phyloP scores from a whole-genome alignment of 176 grass and related monocot genomes.

The Stipa capillata region DNA sequence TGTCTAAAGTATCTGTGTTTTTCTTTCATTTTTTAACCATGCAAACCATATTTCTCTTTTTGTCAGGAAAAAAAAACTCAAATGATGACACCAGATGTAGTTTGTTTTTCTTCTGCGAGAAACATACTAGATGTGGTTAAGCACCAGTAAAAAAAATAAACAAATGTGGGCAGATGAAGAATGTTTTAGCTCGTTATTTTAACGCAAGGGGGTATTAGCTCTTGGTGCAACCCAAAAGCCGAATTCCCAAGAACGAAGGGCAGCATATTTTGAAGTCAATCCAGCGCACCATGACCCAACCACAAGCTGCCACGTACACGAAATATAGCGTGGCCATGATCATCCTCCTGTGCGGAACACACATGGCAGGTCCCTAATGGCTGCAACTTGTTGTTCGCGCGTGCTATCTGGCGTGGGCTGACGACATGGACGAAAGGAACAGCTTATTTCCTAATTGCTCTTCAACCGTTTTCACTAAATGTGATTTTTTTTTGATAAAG shows the following conservation, averaged over 20 bases:
- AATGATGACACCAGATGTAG: too few relatives aligned
- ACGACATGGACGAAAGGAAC: slow-evolving; percentile 13
- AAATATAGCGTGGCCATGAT: background rate
- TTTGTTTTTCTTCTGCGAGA: too few relatives aligned
- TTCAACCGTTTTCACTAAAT: too few relatives aligned
- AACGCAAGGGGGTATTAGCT: background rate
- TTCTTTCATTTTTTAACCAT: too few relatives aligned
- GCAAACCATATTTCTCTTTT: too few relatives aligned
- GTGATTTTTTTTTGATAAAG: too few relatives aligned
- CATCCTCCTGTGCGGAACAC: background rate
- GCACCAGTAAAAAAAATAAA: too few relatives aligned
- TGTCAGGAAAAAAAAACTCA: too few relatives aligned
- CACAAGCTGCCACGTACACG: background rate
- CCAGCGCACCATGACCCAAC: slow-evolving; percentile 1
- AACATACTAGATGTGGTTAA: too few relatives aligned
- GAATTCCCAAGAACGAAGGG: slow-evolving; percentile 5
- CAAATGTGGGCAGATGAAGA: too few relatives aligned
- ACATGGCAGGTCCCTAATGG: slow-evolving; percentile 16
- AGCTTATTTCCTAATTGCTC: too few relatives aligned
- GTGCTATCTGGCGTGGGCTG: slow-evolving; percentile 28
- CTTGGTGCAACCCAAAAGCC: slow-evolving; percentile 21
- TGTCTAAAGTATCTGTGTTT: too few relatives aligned
- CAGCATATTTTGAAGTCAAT: background rate
- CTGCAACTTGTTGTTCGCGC: slow-evolving; percentile 28
- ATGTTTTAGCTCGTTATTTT: background rate